Evolutionary conservation across 305 asterid species (phyloP).

Genomic region (Fraxinus albicans): DNA sequence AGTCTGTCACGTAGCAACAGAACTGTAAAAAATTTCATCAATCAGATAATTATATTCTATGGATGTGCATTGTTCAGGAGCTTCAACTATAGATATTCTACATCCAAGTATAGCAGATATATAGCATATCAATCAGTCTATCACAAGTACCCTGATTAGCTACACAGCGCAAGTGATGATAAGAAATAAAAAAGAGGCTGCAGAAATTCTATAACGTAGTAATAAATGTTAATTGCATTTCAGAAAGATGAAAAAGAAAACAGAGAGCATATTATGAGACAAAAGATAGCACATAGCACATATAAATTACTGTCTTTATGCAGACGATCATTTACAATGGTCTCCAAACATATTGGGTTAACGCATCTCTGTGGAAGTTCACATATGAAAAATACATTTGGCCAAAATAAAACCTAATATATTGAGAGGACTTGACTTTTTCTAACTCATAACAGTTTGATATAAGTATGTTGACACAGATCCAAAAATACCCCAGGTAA

Average conservation of each 20-base stretch:
- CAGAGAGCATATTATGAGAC: not conserved
- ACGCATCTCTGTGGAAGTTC: not conserved
- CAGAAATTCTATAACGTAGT: not conserved
- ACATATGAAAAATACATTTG: not conserved
- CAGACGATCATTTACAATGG: not conserved
- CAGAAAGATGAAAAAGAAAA: not conserved
- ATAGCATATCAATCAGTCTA: not conserved
- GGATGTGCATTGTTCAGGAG: not conserved
- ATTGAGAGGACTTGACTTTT: not conserved
- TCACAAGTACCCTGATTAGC: not conserved
- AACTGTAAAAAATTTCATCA: not conserved
- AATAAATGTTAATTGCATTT: too few relatives aligned
- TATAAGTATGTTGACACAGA: not conserved
- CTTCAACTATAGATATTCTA: not conserved
- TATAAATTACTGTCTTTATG: not conserved
- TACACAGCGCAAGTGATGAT: not conserved
- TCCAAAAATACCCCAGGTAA: not conserved
- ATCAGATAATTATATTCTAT: not conserved
- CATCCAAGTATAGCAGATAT: not conserved
- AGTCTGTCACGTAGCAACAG: not conserved
- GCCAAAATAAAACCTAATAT: not conserved
- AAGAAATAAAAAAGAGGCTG: not conserved
- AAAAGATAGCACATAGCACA: not conserved
- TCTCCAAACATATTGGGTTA: not conserved
- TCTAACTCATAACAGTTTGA: not conserved